Conservation (phyloP, 768 basidiomycete species). For the Boletus pseudopeckii region DNA sequence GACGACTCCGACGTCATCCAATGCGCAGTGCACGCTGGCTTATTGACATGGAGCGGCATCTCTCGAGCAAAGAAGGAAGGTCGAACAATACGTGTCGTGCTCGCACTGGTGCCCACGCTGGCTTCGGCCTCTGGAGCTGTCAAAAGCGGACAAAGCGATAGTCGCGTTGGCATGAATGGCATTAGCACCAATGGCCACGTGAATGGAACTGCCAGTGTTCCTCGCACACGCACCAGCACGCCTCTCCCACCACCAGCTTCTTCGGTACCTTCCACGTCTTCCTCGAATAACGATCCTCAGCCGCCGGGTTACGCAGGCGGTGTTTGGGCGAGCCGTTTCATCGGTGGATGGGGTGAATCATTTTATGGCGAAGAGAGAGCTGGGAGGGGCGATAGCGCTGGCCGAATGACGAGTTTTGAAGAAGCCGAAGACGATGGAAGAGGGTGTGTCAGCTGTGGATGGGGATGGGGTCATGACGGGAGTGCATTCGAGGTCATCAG, state of each 20-base stretch:
- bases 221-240: constrained; percentile 30
- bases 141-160: constrained; percentile 22
- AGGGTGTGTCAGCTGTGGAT: constrained; percentile 60
- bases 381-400: constrained; percentile 25
- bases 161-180: constrained; percentile 16
- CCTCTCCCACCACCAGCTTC: constrained; percentile 22
- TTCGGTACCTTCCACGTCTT: constrained; percentile 24
- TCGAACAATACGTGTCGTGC: constrained; percentile 40
- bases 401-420: constrained; percentile 31
- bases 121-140: constrained; percentile 46
- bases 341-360: constrained; percentile 41
- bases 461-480: constrained; percentile 80
- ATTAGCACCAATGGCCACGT: constrained; percentile 25
- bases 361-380: constrained; percentile 32
- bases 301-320: constrained; percentile 28
- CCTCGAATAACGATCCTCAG: constrained; percentile 25
- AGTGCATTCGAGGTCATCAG: constrained; percentile 69
- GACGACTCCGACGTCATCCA: constrained; percentile 74
- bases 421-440: constrained; percentile 56
- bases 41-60: constrained; percentile 42
- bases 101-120: constrained; percentile 37
- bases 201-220: constrained; percentile 29
- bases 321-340: constrained; percentile 36
- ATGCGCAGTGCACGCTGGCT: constrained; percentile 66
- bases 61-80: constrained; percentile 36